Evolutionary conservation across 371 early-diverging fungal genomes (phyloP).

Genomic region (Gilbertella persicaria): DNA sequence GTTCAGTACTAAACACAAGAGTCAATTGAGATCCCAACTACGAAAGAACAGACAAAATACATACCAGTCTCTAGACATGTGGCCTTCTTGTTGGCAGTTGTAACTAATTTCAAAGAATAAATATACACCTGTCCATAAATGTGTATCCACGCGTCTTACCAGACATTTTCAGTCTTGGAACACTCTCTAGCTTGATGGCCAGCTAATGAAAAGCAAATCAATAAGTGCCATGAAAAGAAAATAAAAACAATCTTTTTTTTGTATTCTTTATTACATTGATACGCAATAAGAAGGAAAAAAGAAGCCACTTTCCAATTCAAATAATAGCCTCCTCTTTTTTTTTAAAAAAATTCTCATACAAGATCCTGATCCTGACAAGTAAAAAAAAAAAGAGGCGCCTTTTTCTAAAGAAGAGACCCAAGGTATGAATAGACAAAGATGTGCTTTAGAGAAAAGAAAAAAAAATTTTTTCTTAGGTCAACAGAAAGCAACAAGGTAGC

Average conservation of each 20-base stretch:
- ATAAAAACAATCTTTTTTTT: constrained; percentile 3
- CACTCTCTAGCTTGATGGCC: constrained; percentile 71
- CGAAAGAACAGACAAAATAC: constrained; percentile 1
- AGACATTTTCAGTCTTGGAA: constrained; percentile 54
- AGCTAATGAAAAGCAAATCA: constrained; percentile 36
- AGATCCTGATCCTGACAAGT: constrained; percentile 1
- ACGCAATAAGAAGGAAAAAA: constrained; percentile 9
- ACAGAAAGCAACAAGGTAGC: neutral
- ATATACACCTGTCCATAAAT: too few relatives aligned
- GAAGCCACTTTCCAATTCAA: neutral
- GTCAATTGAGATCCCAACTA: neutral
- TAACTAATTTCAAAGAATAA: too few relatives aligned
- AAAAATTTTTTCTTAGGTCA: neutral
- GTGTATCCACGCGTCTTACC: constrained; percentile 41
- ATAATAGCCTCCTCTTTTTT: neutral
- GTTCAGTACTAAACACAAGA: constrained; percentile 43
- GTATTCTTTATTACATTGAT: constrained; percentile 12
- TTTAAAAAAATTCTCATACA: neutral
- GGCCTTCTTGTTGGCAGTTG: constrained; percentile 61
- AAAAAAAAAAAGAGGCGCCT: neutral
- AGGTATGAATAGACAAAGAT: neutral
- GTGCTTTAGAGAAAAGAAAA: neutral
- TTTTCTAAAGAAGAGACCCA: neutral
- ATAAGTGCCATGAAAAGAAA: constrained; percentile 17
- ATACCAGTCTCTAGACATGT: constrained; percentile 60